Evolutionary conservation across 1,139 yeast genomes (phyloP).

Genomic region (Scheffersomyces parashehatae): DNA sequence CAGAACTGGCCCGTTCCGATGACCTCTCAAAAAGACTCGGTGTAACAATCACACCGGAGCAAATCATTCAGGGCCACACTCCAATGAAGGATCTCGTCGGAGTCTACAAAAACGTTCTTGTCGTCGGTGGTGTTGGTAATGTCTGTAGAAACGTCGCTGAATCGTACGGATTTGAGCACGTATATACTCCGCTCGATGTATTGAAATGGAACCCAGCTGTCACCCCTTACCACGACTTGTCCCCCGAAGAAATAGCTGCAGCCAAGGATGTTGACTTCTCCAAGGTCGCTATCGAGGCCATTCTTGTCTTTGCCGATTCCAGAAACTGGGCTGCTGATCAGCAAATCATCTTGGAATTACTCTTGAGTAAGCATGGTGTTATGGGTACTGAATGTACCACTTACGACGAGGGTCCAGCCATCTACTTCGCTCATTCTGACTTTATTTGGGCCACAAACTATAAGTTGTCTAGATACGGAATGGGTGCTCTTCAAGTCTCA

Average conservation of each 20-base stretch:
- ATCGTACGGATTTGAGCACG: slow-evolving; percentile 74
- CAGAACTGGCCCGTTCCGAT: slow-evolving; percentile 68
- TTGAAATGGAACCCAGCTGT: slow-evolving; percentile 87
- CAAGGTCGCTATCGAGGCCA: slow-evolving; percentile 64
- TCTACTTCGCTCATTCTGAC: slow-evolving; percentile 86
- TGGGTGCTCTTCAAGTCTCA: slow-evolving; percentile 88
- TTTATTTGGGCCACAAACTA: slow-evolving; percentile 89
- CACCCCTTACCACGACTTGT: slow-evolving; percentile 73
- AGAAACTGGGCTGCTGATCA: slow-evolving; percentile 91
- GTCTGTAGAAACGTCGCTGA: slow-evolving; percentile 80
- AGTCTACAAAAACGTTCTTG: slow-evolving; percentile 67
- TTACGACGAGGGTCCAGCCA: slow-evolving; percentile 74
- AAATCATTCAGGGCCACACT: slow-evolving; percentile 86
- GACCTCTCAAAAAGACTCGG: slow-evolving; percentile 64
- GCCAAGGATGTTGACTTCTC: slow-evolving; percentile 66
- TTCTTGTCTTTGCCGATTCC: slow-evolving; percentile 78
- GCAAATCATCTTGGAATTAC: slow-evolving; percentile 77
- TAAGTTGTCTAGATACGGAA: slow-evolving; percentile 76
- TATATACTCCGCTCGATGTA: slow-evolving; percentile 74
- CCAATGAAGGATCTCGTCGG: slow-evolving; percentile 80
- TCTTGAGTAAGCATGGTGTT: slow-evolving; percentile 71
- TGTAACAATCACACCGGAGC: slow-evolving; percentile 66
- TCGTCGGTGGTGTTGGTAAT: slow-evolving; percentile 83
- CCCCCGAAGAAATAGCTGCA: slow-evolving; percentile 63
- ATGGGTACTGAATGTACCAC: slow-evolving; percentile 78